Base-by-base conservation (phyloP, 164 flowering plant species). In the Macadamia integrifolia region DNA sequence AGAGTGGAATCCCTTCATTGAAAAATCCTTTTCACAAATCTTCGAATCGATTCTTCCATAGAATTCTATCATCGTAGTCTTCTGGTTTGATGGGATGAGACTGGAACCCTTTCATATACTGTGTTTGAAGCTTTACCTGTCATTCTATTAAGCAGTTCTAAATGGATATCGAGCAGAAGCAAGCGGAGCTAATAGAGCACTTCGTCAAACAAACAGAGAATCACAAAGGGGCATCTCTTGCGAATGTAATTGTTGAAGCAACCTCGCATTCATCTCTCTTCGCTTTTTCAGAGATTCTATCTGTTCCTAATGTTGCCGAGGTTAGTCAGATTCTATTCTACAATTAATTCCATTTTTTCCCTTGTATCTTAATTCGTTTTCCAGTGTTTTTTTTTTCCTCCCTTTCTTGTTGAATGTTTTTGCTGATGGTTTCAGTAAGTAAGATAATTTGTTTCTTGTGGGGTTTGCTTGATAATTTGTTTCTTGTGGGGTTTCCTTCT, bases 271-370 rank as follows among this genome's bases (percentile, higher is more conserved):
- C 96, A 1, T 90, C 88, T 12, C 89, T 93, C 66, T 93, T 90
- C 71, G 97, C 95, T 10, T 91, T 89, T 79, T 89, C 96, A 52
- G 98, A 93, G 87, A 93, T 93, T 79, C 84, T 93, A 55, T 74
- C 91, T 43, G 86, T 85, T 44, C 93, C 96, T 59, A 79, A 59
- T 58, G 72, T 93, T 50, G 56, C 74, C 10, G 75, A 93, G 96
- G 98, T 91, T 68, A 31, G 98, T 91, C 66, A 31, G 69, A 32
- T 30, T 74, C 49, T 11, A 15, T 7, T 62, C 60, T 13, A 35
- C 60, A 8, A 29, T 12, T 62, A 43, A 23, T 5, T 49, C 23
- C 23, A 11, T 4, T 30, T 43, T 9, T 10, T 32, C 12, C 10
- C 40, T 13, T 14, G n/a, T 53, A 14, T 53, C 17, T 53, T 14